Conservation (phyloP, 1,284 basidiomycete species). For the Rhizoctonia solani region DNA sequence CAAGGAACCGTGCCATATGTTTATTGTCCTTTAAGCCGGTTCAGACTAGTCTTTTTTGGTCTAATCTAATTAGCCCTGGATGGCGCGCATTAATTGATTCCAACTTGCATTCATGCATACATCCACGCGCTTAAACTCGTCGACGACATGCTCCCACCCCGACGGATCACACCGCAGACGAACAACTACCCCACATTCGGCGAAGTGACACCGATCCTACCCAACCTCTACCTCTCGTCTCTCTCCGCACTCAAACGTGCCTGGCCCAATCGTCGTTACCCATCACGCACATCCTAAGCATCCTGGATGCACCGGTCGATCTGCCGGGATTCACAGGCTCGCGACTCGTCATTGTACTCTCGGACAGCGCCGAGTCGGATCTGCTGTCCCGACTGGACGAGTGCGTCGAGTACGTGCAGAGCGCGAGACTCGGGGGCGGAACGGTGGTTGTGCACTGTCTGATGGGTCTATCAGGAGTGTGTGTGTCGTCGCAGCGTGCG, state of each 20-base stretch:
- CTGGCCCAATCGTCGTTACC: no score
- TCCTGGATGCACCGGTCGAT: conserved; percentile 13
- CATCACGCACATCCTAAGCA: conserved; percentile 13
- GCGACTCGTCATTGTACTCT: conserved; percentile 5
- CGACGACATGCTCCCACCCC: neutral
- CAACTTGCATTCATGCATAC: neutral
- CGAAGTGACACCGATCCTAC: conserved; percentile 11
- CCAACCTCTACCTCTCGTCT: conserved; percentile 17
- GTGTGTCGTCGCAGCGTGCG: neutral
- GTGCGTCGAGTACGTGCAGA: conserved; percentile 1
- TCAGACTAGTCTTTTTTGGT: no score
- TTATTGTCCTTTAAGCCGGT: no score
- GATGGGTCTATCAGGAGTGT: conserved; percentile 11
- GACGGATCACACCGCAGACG: conserved; percentile 4
- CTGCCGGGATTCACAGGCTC: conserved; percentile 2
- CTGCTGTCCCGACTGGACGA: neutral
- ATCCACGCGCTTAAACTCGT: neutral
- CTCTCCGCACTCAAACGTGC: neutral
- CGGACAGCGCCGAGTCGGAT: neutral
- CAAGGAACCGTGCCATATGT: no score
- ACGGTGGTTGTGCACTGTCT: conserved; percentile 16
- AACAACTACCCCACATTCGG: neutral
- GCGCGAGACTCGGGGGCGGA: conserved; percentile 2
- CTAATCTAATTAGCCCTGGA: no score
- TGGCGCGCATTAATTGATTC: no score